Conservation (phyloP, 2,329 filamentous ascomycete genomes). For the Talaromyces sp. region DNA sequence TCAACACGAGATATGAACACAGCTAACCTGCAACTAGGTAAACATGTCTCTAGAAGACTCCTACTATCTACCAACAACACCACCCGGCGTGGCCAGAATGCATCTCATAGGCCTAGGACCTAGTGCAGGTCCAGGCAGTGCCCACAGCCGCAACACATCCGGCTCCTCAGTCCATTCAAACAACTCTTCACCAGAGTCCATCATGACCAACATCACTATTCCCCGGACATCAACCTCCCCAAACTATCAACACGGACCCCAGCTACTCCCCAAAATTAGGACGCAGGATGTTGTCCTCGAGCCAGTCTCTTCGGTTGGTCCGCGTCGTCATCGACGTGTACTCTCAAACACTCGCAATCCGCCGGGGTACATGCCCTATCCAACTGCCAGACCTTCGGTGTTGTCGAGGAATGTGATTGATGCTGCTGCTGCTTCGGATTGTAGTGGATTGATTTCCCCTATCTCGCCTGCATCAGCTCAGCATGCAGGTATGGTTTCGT, state of each 20-base stretch:
- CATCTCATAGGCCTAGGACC: conserved; percentile 27
- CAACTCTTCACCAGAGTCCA: conserved; percentile 68
- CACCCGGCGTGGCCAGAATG: conserved; percentile 39
- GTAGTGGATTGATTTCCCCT: conserved; percentile 44
- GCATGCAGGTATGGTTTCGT: conserved; percentile 26
- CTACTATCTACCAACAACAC: conserved; percentile 47
- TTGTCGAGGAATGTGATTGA: conserved; percentile 49
- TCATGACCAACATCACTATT: conserved; percentile 67
- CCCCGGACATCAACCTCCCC: conserved; percentile 67
- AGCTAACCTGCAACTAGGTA: conserved; percentile 1
- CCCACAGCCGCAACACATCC: conserved; percentile 63
- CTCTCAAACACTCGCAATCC: conserved; percentile 54
- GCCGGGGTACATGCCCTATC: conserved; percentile 53
- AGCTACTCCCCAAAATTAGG: conserved; percentile 81
- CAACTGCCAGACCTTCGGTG: conserved; percentile 37
- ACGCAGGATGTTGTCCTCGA: conserved; percentile 77
- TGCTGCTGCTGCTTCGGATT: conserved; percentile 38
- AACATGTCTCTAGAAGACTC: conserved; percentile 46
- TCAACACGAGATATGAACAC: background rate
- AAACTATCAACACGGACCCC: conserved; percentile 70
- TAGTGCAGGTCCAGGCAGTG: conserved; percentile 20
- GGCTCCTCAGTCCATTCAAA: conserved; percentile 65
- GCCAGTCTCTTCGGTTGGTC: conserved; percentile 47
- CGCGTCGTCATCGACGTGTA: conserved; percentile 59
- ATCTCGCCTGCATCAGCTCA: conserved; percentile 39